phyloP scores from a whole-genome alignment of 331 rosid genomes.

The Erythrophleum ivorense region DNA sequence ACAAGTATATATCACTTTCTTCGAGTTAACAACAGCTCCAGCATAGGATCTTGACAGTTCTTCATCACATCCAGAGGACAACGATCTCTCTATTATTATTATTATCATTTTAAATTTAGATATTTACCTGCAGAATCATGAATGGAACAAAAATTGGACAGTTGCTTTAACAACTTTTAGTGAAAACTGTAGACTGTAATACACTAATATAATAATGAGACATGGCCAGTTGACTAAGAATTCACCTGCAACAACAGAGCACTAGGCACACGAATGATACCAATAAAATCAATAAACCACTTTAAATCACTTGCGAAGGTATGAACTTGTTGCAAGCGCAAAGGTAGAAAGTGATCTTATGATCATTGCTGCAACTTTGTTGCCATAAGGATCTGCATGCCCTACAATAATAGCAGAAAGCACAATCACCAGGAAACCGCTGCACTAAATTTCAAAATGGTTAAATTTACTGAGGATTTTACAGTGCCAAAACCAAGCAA shows the following conservation, averaged over 20 bases:
- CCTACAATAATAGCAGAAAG: conserved; percentile 25
- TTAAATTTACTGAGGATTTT: conserved; percentile 3
- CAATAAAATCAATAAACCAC: conserved; percentile 21
- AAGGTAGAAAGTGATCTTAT: background rate
- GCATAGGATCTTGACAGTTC: background rate
- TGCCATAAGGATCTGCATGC: conserved; percentile 10
- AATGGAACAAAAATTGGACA: background rate
- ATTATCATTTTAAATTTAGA: background rate
- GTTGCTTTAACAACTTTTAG: background rate
- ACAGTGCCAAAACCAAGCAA: conserved; percentile 2
- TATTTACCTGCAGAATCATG: conserved; percentile 33
- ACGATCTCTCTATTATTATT: background rate
- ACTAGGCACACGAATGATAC: background rate
- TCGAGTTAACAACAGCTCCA: no score
- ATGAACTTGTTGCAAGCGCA: background rate
- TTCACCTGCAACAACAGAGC: conserved; percentile 31
- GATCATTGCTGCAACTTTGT: conserved; percentile 19
- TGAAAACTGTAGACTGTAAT: background rate
- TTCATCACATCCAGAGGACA: background rate
- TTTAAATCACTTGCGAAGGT: conserved; percentile 19
- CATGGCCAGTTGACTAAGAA: conserved; percentile 1
- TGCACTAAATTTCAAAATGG: background rate
- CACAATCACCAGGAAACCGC: conserved; percentile 5
- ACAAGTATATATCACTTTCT: no score
- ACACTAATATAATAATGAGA: background rate